Evolutionary conservation across 257 asterid species (phyloP).

Genomic region (Solanum verrucosum): DNA sequence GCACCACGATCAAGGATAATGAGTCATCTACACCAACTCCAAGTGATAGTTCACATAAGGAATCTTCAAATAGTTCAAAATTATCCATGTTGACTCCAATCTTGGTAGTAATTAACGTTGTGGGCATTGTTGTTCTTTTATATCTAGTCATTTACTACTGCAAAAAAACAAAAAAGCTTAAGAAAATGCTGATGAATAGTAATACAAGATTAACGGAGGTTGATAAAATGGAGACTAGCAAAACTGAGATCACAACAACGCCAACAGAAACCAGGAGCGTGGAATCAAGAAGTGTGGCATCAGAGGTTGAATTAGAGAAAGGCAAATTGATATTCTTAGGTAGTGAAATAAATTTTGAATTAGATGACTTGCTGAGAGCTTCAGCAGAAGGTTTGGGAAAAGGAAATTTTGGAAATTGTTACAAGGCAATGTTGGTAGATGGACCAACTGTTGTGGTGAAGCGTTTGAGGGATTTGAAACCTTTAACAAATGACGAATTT

Average conservation of each 20-base stretch:
- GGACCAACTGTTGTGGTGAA: constrained; percentile 61
- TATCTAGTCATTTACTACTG: constrained; percentile 39
- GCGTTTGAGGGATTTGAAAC: constrained; percentile 54
- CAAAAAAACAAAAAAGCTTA: constrained; percentile 42
- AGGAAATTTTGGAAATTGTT: constrained; percentile 72
- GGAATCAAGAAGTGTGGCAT: constrained; percentile 1
- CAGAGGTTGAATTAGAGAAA: constrained; percentile 12
- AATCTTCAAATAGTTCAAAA: background rate
- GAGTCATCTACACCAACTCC: background rate
- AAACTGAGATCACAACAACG: constrained; percentile 7
- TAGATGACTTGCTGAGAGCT: constrained; percentile 60
- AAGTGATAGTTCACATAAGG: background rate
- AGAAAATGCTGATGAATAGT: constrained; percentile 18
- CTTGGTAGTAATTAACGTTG: constrained; percentile 7
- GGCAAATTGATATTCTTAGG: constrained; percentile 49
- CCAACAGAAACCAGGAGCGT: constrained; percentile 8
- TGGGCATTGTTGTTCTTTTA: constrained; percentile 27
- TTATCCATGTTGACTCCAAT: background rate
- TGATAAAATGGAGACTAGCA: background rate
- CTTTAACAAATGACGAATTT: constrained; percentile 53
- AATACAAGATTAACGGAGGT: background rate
- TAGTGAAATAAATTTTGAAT: constrained; percentile 28
- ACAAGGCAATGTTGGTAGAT: constrained; percentile 44
- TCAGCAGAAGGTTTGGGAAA: constrained; percentile 72
- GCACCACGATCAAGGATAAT: background rate